Evolutionary conservation across 768 basidiomycete species (phyloP), one percentile per base, ranked within the genome.

Genomic region (Lactifluus subvellereus): DNA sequence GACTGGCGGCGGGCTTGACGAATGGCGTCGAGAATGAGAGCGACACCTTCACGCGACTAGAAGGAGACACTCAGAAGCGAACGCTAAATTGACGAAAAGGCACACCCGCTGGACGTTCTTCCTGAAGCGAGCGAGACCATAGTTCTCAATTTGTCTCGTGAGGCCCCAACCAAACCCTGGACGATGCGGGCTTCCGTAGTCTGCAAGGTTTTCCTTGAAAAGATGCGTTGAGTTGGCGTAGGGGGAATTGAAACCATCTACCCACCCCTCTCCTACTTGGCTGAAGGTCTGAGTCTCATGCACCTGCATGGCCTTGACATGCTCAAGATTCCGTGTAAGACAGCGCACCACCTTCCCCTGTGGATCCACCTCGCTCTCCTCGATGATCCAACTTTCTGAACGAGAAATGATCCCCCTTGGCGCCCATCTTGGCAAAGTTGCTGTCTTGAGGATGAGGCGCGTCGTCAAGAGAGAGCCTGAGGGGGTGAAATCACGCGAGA

Each of bases 301-400:
- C 38, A 96, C 88, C 70, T 91, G 86, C 91, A 98, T 88, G 56
- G 96, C 83, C 76, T 94, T 96, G 71, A 92, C 87, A 75, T 95
- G 91, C 73, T 96, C 94, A 60, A 98, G 78, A 73, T 98, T 98
- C 74, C 84, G 87, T 18, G 95, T 96, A 63, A 80, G 79, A 69
- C 90, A 93, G 63, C 80, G 79, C 69, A 97, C 83, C 20, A 84
- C 80, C 74, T 86, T 85, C 37, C 87, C 89, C 59, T 85, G 77
- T 4, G 91, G 87, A 75, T 97, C 91, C 7, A 98, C 91, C 71
- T 96, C 91, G 68, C 89, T 96, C 78, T 95, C 90, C 74, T 98
- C 95, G 62, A 98, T 75, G 52, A 97, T 86, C 95, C 94, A 98
- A 2, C 89, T 88, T 74, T 97, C 95, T 38, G 91, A 86, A 68